These are phyloP conservation scores for Trichoderma sp. DNA, from an alignment of 2,329 filamentous ascomycete species.

Conservation along the genomic window DNA sequence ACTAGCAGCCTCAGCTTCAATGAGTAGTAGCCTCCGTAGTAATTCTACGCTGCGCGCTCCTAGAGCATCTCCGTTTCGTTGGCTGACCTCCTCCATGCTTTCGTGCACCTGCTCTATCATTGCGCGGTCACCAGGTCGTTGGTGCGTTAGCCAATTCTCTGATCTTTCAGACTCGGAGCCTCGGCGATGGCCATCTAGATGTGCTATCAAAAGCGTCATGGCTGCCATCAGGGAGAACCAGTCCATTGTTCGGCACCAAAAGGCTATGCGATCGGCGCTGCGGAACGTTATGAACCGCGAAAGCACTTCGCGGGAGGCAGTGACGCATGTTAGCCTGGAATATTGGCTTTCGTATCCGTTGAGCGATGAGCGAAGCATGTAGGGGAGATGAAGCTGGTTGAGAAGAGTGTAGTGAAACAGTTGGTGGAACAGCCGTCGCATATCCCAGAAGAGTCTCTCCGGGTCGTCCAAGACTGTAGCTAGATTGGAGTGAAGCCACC, in stretches of 20 bases:
- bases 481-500: slow-evolving; percentile 42
- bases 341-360: slow-evolving; percentile 37
- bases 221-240: slow-evolving; percentile 35
- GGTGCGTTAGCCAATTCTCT: not conserved
- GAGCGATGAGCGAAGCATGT: slow-evolving; percentile 37
- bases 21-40: not conserved
- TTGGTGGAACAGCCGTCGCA: slow-evolving; percentile 41
- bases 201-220: not conserved
- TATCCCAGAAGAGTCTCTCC: slow-evolving; percentile 38
- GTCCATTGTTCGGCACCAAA: slow-evolving; percentile 43
- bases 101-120: not conserved
- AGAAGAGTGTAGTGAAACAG: slow-evolving; percentile 46
- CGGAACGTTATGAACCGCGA: slow-evolving; percentile 43
- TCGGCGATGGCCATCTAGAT: not conserved
- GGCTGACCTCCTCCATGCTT: not conserved
- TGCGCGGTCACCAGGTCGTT: not conserved
- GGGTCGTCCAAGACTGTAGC: slow-evolving; percentile 32
- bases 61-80: not conserved
- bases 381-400: slow-evolving; percentile 47
- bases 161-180: not conserved
- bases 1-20: not conserved
- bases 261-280: slow-evolving; percentile 37
- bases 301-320: slow-evolving; percentile 46
- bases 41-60: not conserved
- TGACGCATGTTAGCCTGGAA: slow-evolving; percentile 44